Conservation (phyloP, 2,329 filamentous ascomycete species). For the Sporothrix luriei region DNA sequence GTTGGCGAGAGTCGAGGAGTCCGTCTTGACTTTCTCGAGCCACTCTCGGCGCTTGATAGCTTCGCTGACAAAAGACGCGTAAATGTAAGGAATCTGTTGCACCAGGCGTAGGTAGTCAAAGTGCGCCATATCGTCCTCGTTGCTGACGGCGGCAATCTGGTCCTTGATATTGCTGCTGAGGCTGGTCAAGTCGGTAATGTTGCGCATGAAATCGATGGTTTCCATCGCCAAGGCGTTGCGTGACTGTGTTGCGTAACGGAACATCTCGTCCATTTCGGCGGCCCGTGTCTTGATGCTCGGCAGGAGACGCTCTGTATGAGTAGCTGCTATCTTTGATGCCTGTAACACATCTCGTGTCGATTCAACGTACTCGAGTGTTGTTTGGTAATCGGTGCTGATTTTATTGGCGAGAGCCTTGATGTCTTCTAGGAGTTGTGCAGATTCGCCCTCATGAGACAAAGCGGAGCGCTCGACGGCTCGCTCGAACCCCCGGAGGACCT, state of each 20-base stretch:
- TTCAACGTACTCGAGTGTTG: conserved; percentile 68
- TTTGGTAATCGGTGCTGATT: conserved; percentile 81
- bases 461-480: conserved; percentile 58
- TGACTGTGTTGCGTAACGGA: conserved; percentile 61
- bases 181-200: conserved; percentile 77
- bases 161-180: conserved; percentile 71
- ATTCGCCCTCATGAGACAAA: conserved; percentile 63
- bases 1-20: conserved; percentile 85
- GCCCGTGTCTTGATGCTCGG: conserved; percentile 60
- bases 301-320: conserved; percentile 64
- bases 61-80: conserved; percentile 85
- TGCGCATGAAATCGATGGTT: conserved; percentile 75
- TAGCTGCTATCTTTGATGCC: conserved; percentile 64
- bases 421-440: conserved; percentile 73
- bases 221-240: conserved; percentile 69
- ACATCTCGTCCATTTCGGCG: conserved; percentile 63
- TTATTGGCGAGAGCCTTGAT: conserved; percentile 85
- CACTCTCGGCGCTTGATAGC: conserved; percentile 85
- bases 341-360: conserved; percentile 63
- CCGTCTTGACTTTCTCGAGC: conserved; percentile 84
- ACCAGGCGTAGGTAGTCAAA: conserved; percentile 81
- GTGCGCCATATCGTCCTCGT: conserved; percentile 74
- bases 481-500: conserved; percentile 65
- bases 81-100: conserved; percentile 82
- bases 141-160: conserved; percentile 70